These are phyloP conservation scores for Penicillium parvum DNA, from an alignment of 495 filamentous ascomycete genomes.

Conservation along the genomic window DNA sequence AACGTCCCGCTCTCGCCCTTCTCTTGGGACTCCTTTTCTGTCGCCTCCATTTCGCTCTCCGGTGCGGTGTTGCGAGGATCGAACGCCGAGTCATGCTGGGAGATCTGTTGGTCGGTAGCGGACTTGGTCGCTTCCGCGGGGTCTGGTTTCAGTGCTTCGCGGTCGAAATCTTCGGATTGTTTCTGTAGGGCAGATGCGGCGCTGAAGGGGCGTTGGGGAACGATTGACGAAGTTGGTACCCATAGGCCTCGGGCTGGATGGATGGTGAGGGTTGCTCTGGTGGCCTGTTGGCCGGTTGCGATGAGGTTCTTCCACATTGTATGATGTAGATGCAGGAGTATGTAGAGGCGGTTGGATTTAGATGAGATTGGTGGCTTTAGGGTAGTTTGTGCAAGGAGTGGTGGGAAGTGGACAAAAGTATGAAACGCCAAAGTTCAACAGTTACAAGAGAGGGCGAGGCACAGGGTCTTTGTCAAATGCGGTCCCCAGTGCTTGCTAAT, in stretches of 20 bases:
- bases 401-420: not conserved
- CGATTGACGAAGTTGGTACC: not conserved
- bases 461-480: too few species aligned
- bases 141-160: constrained; percentile 49
- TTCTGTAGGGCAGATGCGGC: constrained; percentile 17
- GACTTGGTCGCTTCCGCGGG: constrained; percentile 55
- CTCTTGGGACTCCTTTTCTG: constrained; percentile 28
- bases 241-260: not conserved
- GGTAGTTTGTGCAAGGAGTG: not conserved
- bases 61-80: constrained; percentile 56
- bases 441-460: too few species aligned
- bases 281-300: constrained; percentile 19
- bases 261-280: constrained; percentile 1
- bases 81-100: constrained; percentile 49
- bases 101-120: constrained; percentile 53
- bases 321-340: not conserved
- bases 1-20: constrained; percentile 43
- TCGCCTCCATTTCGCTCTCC: constrained; percentile 46
- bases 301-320: constrained; percentile 28
- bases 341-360: not conserved
- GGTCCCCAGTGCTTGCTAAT: not conserved
- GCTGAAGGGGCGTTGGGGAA: constrained; percentile 9
- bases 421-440: too few species aligned
- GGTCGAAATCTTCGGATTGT: constrained; percentile 44
- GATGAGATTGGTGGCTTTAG: not conserved